Base-by-base conservation (phyloP, 2,329 filamentous ascomycete genomes). In the Neofusicoccum ribis region DNA sequence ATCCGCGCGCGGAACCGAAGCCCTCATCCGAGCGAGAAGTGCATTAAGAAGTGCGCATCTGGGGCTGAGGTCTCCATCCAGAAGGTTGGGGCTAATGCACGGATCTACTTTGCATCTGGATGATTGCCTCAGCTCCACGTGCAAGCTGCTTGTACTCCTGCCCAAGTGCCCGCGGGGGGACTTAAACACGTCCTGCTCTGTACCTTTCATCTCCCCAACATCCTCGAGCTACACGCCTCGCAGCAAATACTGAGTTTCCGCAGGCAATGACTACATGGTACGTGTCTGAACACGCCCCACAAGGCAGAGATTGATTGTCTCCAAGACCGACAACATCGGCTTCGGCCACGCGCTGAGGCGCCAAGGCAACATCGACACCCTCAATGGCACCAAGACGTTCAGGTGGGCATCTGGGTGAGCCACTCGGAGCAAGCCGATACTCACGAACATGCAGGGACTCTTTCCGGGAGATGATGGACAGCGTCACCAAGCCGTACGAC, bases 401-500 rank as follows among this genome's bases (percentile, higher is more conserved):
- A 88, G 92, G 79, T 85, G 78, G 59, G 71, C 8, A 7, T 12
- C 36, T 37, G 59, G 14, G 17, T 17, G 37, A 34, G 6, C 2
- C 31, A 23, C 23, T 12, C 15, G 23, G 12, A 41, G 43, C 11
- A 20, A 8, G 68, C 36, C 9, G 31, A 11, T 41, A 1, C 17
- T 36, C 43, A 43, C 49, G 27, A 20, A 43, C 67, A 20, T 43
- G 11, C 67, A 87, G 86, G 61, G 91, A 96, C 75, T 88, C 89
- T 51, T 98, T 98, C 85, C 86, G 86, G 73, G 89, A 91, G 70
- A 97, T 98, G 94, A 89, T 99, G 79, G 90, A 96, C 78, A 93
- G 89, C 73, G 86, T 98, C 79, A 86, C 84, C 65, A 88, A 85
- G 27, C 92, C 94, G 5, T 97, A 91, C 79, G 83, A 90, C 73